phyloP scores from a whole-genome alignment of 768 basidiomycete species.

The Lactifluus subvellereus region DNA sequence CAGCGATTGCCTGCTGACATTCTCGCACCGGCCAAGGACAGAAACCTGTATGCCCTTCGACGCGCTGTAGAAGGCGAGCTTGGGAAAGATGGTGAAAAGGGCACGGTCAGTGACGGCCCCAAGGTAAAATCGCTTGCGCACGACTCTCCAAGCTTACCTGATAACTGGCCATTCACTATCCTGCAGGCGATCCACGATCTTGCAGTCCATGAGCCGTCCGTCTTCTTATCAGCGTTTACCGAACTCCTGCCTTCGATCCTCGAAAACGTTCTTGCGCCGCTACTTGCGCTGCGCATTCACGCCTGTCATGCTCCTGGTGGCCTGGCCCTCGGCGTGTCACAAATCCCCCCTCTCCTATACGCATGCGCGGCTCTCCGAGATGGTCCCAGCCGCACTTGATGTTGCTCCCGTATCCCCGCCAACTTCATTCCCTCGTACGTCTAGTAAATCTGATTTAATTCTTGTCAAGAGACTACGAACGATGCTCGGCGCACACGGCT shows the following conservation, averaged over 20 bases:
- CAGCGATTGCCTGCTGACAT: slow-evolving; percentile 63
- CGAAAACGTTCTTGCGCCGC: slow-evolving; percentile 55
- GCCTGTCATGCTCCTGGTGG: slow-evolving; percentile 75
- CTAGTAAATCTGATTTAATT: slow-evolving; percentile 36
- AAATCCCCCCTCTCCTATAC: slow-evolving; percentile 40
- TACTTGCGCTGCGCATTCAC: slow-evolving; percentile 57
- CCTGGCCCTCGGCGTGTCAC: slow-evolving; percentile 48
- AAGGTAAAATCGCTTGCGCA: slow-evolving; percentile 42
- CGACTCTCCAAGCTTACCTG: neutral
- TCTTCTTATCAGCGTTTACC: slow-evolving; percentile 65
- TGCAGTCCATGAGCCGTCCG: slow-evolving; percentile 51
- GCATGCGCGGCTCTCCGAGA: slow-evolving; percentile 49
- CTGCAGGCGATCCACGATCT: slow-evolving; percentile 68
- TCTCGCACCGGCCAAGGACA: slow-evolving; percentile 54
- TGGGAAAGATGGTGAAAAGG: slow-evolving; percentile 87
- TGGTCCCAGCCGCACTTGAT: slow-evolving; percentile 45
- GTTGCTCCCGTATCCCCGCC: slow-evolving; percentile 28
- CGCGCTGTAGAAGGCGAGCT: slow-evolving; percentile 80
- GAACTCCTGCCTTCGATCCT: slow-evolving; percentile 58
- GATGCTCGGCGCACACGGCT: slow-evolving; percentile 52
- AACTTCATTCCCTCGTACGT: slow-evolving; percentile 33
- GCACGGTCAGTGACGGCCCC: slow-evolving; percentile 69
- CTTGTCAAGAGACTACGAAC: slow-evolving; percentile 65
- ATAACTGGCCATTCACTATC: slow-evolving; percentile 4
- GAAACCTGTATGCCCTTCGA: slow-evolving; percentile 66